phyloP scores from a whole-genome alignment of 495 filamentous ascomycete species.

The Usnea hakonensis region DNA sequence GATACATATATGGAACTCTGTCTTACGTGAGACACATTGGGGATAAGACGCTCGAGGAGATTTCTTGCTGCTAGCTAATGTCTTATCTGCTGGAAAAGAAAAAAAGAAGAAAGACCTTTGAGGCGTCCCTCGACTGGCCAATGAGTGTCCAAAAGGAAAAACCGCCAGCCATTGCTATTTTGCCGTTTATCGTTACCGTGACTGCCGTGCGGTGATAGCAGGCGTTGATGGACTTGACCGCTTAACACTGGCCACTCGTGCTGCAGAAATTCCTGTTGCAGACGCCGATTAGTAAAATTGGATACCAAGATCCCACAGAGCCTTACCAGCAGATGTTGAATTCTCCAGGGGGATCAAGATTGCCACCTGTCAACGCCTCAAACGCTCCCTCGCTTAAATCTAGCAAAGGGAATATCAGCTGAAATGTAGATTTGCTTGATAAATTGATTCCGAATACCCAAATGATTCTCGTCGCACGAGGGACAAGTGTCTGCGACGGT shows the following conservation, averaged over 20 bases:
- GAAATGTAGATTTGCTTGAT: not conserved
- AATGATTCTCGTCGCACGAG: constrained; percentile 23
- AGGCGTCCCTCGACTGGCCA: not conserved
- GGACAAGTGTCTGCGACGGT: constrained; percentile 31
- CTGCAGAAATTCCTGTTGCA: constrained; percentile 12
- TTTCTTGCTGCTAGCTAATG: not conserved
- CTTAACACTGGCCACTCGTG: constrained; percentile 9
- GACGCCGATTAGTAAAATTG: not conserved
- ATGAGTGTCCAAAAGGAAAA: not conserved
- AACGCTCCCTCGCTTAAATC: constrained; percentile 22
- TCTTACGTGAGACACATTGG: too few relatives aligned
- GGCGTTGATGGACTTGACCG: not conserved
- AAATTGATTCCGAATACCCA: constrained; percentile 17
- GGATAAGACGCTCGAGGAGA: too few relatives aligned
- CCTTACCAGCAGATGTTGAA: constrained; percentile 21
- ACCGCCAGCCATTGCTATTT: not conserved
- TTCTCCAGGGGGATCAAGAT: constrained; percentile 17
- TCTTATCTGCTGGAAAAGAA: not conserved
- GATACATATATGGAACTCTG: too few relatives aligned
- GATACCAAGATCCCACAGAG: not conserved
- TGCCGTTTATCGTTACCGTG: not conserved
- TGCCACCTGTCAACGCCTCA: constrained; percentile 19
- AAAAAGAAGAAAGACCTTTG: not conserved
- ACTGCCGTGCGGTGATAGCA: not conserved
- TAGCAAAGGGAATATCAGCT: not conserved